phyloP scores from a whole-genome alignment of 139 green algal species.

The Chlorella ohadii region DNA sequence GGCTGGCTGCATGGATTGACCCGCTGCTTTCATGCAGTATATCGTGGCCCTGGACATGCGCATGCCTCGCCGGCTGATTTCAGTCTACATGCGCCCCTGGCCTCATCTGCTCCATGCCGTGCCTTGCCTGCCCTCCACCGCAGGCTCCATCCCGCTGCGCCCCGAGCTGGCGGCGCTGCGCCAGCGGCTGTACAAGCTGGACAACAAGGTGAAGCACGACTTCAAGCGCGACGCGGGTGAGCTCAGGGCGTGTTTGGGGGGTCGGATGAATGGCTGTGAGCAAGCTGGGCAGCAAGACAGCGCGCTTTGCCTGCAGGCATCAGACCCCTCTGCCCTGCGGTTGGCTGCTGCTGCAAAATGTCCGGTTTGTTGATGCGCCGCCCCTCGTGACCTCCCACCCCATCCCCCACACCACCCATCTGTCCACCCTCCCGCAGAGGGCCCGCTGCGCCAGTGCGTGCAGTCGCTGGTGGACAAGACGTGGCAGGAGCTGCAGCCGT shows the following conservation, averaged over 20 bases:
- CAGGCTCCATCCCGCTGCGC: slow-evolving; percentile 32
- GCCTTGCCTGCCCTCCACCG: neutral
- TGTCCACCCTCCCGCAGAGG: neutral
- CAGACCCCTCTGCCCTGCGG: neutral
- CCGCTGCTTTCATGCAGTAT: too few relatives aligned
- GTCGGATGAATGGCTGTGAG: too few relatives aligned
- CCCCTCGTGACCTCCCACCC: neutral
- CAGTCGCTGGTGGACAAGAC: slow-evolving; percentile 32
- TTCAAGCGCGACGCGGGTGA: slow-evolving; percentile 27
- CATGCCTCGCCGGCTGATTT: too few relatives aligned
- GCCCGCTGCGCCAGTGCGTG: slow-evolving; percentile 30
- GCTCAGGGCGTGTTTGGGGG: too few relatives aligned
- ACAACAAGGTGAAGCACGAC: slow-evolving; percentile 39
- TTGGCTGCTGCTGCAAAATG: too few relatives aligned
- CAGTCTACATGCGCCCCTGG: too few relatives aligned
- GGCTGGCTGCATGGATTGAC: too few relatives aligned
- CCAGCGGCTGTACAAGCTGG: slow-evolving; percentile 34
- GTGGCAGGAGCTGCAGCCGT: slow-evolving; percentile 31
- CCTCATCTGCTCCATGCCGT: too few relatives aligned
- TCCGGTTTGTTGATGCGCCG: too few relatives aligned
- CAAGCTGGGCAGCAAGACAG: too few relatives aligned
- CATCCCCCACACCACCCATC: neutral
- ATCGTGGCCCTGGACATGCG: too few relatives aligned
- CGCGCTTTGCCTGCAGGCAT: too few relatives aligned
- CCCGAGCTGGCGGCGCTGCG: slow-evolving; percentile 30